These are phyloP conservation scores for Cryomyces minteri DNA, from an alignment of 495 filamentous ascomycete genomes.

Conservation along the genomic window DNA sequence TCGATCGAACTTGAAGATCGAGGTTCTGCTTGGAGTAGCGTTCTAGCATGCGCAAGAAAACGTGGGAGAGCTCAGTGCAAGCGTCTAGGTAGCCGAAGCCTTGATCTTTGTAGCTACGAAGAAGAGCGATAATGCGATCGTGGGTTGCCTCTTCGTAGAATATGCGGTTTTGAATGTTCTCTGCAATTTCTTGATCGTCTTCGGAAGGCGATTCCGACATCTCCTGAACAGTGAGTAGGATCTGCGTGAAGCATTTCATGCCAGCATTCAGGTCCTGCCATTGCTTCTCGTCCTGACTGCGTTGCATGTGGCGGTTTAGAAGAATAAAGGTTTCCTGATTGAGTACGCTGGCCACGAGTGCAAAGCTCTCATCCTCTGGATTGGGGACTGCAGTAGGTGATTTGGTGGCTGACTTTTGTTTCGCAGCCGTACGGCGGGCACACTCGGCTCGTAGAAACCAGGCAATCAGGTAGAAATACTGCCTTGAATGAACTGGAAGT, in stretches of 20 bases:
- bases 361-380: constrained; percentile 59
- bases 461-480: constrained; percentile 82
- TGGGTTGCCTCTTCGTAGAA: constrained; percentile 97
- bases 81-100: constrained; percentile 88
- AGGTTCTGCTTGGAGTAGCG: constrained; percentile 86
- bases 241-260: constrained; percentile 80
- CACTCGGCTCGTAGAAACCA: constrained; percentile 94
- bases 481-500: constrained; percentile 42
- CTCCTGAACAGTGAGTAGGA: constrained; percentile 81
- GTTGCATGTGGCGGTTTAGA: constrained; percentile 66
- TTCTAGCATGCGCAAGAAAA: constrained; percentile 83
- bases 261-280: constrained; percentile 77
- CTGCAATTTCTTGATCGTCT: constrained; percentile 93
- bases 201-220: constrained; percentile 75
- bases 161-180: constrained; percentile 89
- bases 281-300: constrained; percentile 55
- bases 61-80: constrained; percentile 76
- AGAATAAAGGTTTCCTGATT: constrained; percentile 86
- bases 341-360: constrained; percentile 69
- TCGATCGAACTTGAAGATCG: constrained; percentile 79
- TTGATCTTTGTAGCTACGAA: constrained; percentile 76
- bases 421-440: constrained; percentile 41
- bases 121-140: constrained; percentile 61
- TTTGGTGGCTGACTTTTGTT: constrained; percentile 14
- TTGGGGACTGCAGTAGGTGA: constrained; percentile 5